A percentile compares a stretch with the other conserved stretches of the same genome.
phyloP scores from a whole-genome alignment of 2,329 filamentous ascomycete species.

The Triangularia verruculosa region DNA sequence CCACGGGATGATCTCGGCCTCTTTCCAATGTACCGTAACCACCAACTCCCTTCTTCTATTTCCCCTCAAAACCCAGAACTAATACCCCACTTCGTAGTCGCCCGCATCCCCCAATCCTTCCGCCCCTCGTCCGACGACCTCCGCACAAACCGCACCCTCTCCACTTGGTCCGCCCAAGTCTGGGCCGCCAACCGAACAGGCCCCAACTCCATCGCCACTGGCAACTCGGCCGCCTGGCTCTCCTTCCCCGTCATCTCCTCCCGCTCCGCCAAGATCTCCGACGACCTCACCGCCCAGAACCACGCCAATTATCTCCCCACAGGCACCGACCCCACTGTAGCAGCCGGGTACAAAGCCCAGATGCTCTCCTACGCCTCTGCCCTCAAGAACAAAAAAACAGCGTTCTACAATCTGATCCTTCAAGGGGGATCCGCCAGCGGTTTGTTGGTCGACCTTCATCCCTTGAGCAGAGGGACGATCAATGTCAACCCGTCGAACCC shows the following conservation, averaged over 20 bases:
- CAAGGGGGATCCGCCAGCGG: constrained; percentile 32
- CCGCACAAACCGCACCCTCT: constrained; percentile 34
- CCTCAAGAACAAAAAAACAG: constrained; percentile 31
- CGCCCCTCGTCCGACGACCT: constrained; percentile 31
- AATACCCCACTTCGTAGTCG: constrained; percentile 11
- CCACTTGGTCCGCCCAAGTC: constrained; percentile 26
- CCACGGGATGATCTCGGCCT: constrained; percentile 32
- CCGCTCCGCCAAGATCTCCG: constrained; percentile 28
- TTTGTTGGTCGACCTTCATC: constrained; percentile 38
- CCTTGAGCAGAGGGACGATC: constrained; percentile 40
- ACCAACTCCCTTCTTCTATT: background rate
- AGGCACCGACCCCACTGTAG: constrained; percentile 35
- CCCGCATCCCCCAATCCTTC: constrained; percentile 25
- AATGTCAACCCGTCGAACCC: constrained; percentile 37
- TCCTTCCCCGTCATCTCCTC: constrained; percentile 35
- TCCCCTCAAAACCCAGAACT: background rate
- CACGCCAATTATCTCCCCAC: constrained; percentile 34
- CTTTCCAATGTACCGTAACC: constrained; percentile 16
- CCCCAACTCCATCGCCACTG: constrained; percentile 31
- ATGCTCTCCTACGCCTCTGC: constrained; percentile 28
- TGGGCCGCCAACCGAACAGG: constrained; percentile 29
- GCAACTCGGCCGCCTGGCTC: constrained; percentile 33
- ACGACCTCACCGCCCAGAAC: constrained; percentile 32
- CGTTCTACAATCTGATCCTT: constrained; percentile 33
- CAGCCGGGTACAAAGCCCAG: constrained; percentile 39